Evolutionary conservation across 495 filamentous ascomycete genomes (phyloP).

Genomic region (Daldinia childiae): DNA sequence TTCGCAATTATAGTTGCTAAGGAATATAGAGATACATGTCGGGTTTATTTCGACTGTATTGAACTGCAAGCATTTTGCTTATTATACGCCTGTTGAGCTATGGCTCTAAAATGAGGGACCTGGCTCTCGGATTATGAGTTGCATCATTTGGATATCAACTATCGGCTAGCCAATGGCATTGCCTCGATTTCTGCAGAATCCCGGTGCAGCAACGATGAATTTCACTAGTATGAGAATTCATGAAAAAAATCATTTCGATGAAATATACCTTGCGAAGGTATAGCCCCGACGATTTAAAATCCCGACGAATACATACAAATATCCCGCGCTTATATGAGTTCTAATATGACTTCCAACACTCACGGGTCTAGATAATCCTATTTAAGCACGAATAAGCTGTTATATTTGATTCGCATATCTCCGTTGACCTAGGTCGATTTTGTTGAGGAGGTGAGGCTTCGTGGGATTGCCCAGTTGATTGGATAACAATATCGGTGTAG

Average conservation of each 20-base stretch:
- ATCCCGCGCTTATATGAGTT: constrained; percentile 11
- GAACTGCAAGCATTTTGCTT: too few relatives aligned
- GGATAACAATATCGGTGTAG: constrained; percentile 31
- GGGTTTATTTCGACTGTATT: too few relatives aligned
- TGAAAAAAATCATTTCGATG: too few relatives aligned
- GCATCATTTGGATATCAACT: constrained; percentile 13
- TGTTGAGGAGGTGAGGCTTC: constrained; percentile 39
- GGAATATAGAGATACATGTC: too few relatives aligned
- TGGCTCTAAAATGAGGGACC: too few relatives aligned
- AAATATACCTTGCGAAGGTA: constrained; percentile 11
- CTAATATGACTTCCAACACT: constrained; percentile 9
- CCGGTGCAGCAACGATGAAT: constrained; percentile 18
- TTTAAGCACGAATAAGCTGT: constrained; percentile 17
- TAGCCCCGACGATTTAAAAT: constrained; percentile 1
- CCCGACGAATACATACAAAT: constrained; percentile 8
- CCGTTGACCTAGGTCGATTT: constrained; percentile 20
- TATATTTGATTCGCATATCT: constrained; percentile 13
- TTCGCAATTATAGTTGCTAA: too few relatives aligned
- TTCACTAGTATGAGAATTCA: constrained; percentile 2
- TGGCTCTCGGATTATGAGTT: too few relatives aligned
- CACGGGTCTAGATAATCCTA: constrained; percentile 1
- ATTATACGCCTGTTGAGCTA: too few relatives aligned
- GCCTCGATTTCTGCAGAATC: constrained; percentile 15
- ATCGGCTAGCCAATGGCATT: constrained; percentile 14
- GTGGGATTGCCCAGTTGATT: constrained; percentile 26